A percentile compares a stretch with the other conserved stretches of the same genome.
These are phyloP conservation scores for Hortaea werneckii DNA, from an alignment of 2,329 filamentous ascomycete species.

Conservation along the genomic window DNA sequence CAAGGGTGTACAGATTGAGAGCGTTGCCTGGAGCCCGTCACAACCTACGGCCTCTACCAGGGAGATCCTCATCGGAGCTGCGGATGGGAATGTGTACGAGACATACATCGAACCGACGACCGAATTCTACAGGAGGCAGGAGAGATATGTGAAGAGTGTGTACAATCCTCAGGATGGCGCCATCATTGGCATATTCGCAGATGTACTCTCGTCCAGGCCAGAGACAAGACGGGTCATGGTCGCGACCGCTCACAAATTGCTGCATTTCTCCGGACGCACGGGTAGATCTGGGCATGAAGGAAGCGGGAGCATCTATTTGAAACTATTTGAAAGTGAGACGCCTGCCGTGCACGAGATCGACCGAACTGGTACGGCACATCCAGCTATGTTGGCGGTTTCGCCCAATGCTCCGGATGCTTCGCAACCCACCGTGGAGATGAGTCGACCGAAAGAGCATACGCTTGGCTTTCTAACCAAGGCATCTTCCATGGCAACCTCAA, in stretches of 20 bases:
- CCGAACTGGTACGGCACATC: conserved; percentile 46
- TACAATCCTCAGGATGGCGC: conserved; percentile 75
- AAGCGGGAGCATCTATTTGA: conserved; percentile 73
- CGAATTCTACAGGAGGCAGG: conserved; percentile 91
- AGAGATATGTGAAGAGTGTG: conserved; percentile 78
- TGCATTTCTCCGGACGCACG: conserved; percentile 72
- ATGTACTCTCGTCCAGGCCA: conserved; percentile 55
- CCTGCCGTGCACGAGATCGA: conserved; percentile 66
- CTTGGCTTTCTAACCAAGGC: conserved; percentile 82
- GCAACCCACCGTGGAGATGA: conserved; percentile 13
- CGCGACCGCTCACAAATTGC: conserved; percentile 64
- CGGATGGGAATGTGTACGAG: conserved; percentile 94
- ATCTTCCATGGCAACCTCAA: conserved; percentile 77
- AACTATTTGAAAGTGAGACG: conserved; percentile 77
- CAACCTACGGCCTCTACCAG: conserved; percentile 86
- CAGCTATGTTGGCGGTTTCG: conserved; percentile 63
- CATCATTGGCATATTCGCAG: conserved; percentile 77
- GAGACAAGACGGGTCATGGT: conserved; percentile 72
- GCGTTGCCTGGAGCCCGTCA: conserved; percentile 88
- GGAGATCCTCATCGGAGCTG: conserved; percentile 82
- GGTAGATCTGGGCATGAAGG: conserved; percentile 66
- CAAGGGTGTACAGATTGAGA: conserved; percentile 79
- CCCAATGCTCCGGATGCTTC: conserved; percentile 54
- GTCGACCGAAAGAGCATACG: conserved; percentile 59
- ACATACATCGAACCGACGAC: conserved; percentile 87